These are phyloP conservation scores for Ascosphaera pollenicola DNA, from an alignment of 2,329 filamentous ascomycete genomes.

Conservation along the genomic window DNA sequence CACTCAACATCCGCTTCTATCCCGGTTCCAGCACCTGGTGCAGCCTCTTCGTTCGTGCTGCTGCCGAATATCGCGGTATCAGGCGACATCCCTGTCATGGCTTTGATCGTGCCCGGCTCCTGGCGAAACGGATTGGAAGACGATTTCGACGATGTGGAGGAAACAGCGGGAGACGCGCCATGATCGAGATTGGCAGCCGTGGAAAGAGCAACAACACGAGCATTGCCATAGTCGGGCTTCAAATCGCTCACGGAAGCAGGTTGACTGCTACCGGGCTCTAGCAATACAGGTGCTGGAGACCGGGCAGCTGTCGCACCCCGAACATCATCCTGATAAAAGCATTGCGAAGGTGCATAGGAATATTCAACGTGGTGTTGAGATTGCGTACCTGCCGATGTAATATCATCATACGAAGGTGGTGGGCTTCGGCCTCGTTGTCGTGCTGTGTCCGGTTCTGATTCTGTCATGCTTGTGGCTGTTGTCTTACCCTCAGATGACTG, in stretches of 20 bases:
- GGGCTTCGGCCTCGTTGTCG: not conserved
- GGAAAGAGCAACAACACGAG: not conserved
- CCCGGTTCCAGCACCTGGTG: not conserved
- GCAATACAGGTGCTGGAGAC: not conserved
- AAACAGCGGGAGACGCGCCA: not conserved
- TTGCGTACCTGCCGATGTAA: not conserved
- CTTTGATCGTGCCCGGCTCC: not conserved
- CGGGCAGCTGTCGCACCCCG: too few relatives aligned
- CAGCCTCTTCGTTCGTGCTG: not conserved
- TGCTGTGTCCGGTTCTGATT: constrained; percentile 9
- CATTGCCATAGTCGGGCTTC: not conserved
- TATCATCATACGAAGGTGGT: constrained; percentile 12
- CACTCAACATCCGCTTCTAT: not conserved
- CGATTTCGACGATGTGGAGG: not conserved
- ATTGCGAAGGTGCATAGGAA: not conserved
- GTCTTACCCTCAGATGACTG: constrained; percentile 2
- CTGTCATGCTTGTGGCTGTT: constrained; percentile 4
- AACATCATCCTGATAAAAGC: not conserved
- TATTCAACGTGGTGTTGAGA: not conserved
- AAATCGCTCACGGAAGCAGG: not conserved
- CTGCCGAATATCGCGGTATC: not conserved
- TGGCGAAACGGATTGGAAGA: not conserved
- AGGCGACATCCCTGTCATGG: not conserved
- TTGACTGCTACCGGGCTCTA: not conserved
- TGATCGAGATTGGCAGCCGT: not conserved